Conservation (phyloP, 1,284 basidiomycete genomes). For the Sanghuangporus sanghuang region DNA sequence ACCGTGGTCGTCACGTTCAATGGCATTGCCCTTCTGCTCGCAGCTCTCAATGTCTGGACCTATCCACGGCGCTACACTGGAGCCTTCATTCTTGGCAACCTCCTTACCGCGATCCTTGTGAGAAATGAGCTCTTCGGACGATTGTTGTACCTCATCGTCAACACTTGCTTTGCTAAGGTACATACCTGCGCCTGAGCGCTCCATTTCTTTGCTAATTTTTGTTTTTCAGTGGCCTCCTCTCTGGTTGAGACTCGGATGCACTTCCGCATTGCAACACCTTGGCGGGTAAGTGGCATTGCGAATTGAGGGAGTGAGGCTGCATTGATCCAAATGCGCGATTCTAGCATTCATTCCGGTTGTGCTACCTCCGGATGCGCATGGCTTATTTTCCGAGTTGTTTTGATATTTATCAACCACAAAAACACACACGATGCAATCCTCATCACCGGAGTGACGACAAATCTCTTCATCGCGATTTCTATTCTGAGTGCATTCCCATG, state of each 20-base stretch:
- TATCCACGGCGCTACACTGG: conserved; percentile 56
- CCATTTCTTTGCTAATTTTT: conserved; percentile 2
- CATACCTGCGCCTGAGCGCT: neutral
- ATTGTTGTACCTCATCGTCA: conserved; percentile 24
- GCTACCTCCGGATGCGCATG: conserved; percentile 57
- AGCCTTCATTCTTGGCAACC: conserved; percentile 56
- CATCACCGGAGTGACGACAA: conserved; percentile 53
- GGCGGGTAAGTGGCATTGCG: conserved; percentile 37
- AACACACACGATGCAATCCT: conserved; percentile 51
- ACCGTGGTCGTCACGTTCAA: conserved; percentile 48
- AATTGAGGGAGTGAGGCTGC: neutral
- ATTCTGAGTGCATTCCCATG: conserved; percentile 63
- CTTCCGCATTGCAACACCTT: conserved; percentile 59
- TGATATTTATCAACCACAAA: conserved; percentile 49
- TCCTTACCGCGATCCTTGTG: conserved; percentile 47
- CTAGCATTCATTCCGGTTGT: conserved; percentile 59
- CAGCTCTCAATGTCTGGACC: conserved; percentile 46
- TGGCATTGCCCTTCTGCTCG: conserved; percentile 42
- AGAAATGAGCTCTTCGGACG: conserved; percentile 38
- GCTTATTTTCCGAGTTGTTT: conserved; percentile 53
- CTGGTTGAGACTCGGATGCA: conserved; percentile 53
- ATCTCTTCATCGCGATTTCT: conserved; percentile 48
- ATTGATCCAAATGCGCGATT: neutral
- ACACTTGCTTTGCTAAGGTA: conserved; percentile 57
- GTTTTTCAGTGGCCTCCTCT: conserved; percentile 59